Evolutionary conservation across 2,329 filamentous ascomycete species (phyloP), one percentile per base, ranked within the genome.

Genomic region (Aspergillus sp.): DNA sequence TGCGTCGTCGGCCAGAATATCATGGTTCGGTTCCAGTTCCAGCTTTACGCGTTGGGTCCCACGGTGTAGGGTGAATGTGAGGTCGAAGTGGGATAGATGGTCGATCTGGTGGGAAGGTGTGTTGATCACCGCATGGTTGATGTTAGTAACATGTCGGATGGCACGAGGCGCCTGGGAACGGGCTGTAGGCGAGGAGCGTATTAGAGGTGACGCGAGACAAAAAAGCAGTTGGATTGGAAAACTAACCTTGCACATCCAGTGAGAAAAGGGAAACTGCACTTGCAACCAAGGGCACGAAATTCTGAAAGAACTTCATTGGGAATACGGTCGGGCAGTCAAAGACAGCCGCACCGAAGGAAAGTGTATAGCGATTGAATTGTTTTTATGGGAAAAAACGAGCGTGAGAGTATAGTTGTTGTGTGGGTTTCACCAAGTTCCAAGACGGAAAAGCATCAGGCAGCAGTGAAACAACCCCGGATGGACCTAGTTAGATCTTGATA

Each of bases 1-100:
- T 7, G 90, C 86, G 56, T 85, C 83, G 11, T 89, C 78, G 43
- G 85, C 79, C 37, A 98, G 75, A 46, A 97, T 83, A 67, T 97
- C 88, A 70, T 95, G 82, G 64, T 97, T 97, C 4, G 93, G 93
- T 62, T 93, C 83, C 39, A 98, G 77, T 43, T 80, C 78, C 41
- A 98, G 77, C 52, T 89, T 88, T 58, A 97, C 75, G 53, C 82
- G 79, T 51, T 90, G 78, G 47, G 77, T 71, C 42, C 78, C 75
- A 47, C 79, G 72, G 58, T 86, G 82, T 31, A 95, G 71, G 45
- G 81, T 75, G 64, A 98, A 96, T 28, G 81, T 83, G 49, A 98
- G 72, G 58, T 95, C 88, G 66, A 98, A 98, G 19, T 81, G 73
- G 10, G 90, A 91, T 44, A 86, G 74, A 39, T 90, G 83, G 61